Conservation (phyloP, 2,329 filamentous ascomycete species). For the Aspergillus persii region DNA sequence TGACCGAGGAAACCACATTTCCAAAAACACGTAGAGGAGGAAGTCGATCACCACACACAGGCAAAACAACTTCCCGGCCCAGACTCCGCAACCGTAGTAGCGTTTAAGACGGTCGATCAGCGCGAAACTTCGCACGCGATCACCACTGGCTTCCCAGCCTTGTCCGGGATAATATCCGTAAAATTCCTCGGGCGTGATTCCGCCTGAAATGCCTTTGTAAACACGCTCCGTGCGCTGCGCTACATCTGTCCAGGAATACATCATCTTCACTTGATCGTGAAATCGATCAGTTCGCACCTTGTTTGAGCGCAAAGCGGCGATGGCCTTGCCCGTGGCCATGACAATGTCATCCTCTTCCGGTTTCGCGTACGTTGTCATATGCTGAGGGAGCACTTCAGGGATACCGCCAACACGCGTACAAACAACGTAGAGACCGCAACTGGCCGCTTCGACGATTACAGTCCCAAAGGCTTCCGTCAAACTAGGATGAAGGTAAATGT, state of each 20-base stretch:
- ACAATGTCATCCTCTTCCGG: slow-evolving; percentile 96
- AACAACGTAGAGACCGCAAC: slow-evolving; percentile 92
- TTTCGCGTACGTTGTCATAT: slow-evolving; percentile 97
- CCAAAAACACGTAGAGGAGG: slow-evolving; percentile 80
- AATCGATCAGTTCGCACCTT: slow-evolving; percentile 89
- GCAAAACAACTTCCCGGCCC: slow-evolving; percentile 97
- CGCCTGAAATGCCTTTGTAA: slow-evolving; percentile 87
- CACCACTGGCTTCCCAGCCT: slow-evolving; percentile 68
- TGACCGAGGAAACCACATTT: slow-evolving; percentile 80
- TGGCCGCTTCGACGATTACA: slow-evolving; percentile 94
- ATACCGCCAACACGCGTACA: slow-evolving; percentile 96
- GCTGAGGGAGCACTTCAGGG: slow-evolving; percentile 87
- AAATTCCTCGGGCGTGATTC: slow-evolving; percentile 81
- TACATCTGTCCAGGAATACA: slow-evolving; percentile 99
- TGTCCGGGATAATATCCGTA: slow-evolving; percentile 74
- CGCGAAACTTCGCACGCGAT: slow-evolving; percentile 77
- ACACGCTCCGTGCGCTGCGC: slow-evolving; percentile 90
- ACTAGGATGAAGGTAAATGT: slow-evolving; percentile 94
- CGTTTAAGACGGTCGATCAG: slow-evolving; percentile 92
- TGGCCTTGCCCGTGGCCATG: slow-evolving; percentile 81
- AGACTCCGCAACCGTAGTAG: slow-evolving; percentile 97
- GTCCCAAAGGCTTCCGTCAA: slow-evolving; percentile 97
- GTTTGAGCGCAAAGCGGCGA: slow-evolving; percentile 78
- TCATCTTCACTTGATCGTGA: slow-evolving; percentile 93
- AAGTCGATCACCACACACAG: slow-evolving; percentile 94